Evolutionary conservation across 495 filamentous ascomycete genomes (phyloP).

Genomic region (Aspergillus ostianus): DNA sequence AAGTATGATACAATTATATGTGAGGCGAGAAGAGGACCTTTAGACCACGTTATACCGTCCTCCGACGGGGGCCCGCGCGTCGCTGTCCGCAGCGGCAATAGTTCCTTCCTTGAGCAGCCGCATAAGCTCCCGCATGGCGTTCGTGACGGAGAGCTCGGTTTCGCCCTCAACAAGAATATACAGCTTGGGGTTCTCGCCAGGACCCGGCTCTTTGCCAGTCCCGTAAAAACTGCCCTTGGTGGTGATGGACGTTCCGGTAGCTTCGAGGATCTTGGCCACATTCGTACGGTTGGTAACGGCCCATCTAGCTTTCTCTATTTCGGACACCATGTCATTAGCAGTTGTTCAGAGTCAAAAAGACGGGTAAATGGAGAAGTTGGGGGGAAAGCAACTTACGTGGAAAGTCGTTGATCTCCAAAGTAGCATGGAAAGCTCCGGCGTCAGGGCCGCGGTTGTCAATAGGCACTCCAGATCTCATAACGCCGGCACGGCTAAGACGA

Average conservation of each 20-base stretch:
- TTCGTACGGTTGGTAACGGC: constrained; percentile 98
- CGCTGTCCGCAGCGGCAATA: constrained; percentile 80
- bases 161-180: constrained; percentile 98
- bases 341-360: neutral
- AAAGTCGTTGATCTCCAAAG: constrained; percentile 98
- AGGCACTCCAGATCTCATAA: constrained; percentile 85
- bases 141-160: constrained; percentile 86
- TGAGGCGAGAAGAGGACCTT: constrained; percentile 1
- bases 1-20: constrained; percentile 23
- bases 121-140: constrained; percentile 89
- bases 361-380: neutral
- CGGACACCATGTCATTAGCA: constrained; percentile 22
- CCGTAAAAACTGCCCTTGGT: constrained; percentile 93
- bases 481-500: constrained; percentile 79
- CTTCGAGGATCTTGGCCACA: constrained; percentile 95
- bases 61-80: constrained; percentile 72
- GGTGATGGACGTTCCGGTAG: constrained; percentile 93
- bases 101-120: constrained; percentile 89
- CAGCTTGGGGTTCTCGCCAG: constrained; percentile 78
- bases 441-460: constrained; percentile 99
- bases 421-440: constrained; percentile 95
- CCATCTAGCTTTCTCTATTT: constrained; percentile 90
- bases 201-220: constrained; percentile 71
- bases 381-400: constrained; percentile 60
- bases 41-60: constrained; percentile 91